Percentiles rank a stretch among this genome's conserved stretches.
Conservation (phyloP, 768 basidiomycete species). For the Calocera viscosa region DNA sequence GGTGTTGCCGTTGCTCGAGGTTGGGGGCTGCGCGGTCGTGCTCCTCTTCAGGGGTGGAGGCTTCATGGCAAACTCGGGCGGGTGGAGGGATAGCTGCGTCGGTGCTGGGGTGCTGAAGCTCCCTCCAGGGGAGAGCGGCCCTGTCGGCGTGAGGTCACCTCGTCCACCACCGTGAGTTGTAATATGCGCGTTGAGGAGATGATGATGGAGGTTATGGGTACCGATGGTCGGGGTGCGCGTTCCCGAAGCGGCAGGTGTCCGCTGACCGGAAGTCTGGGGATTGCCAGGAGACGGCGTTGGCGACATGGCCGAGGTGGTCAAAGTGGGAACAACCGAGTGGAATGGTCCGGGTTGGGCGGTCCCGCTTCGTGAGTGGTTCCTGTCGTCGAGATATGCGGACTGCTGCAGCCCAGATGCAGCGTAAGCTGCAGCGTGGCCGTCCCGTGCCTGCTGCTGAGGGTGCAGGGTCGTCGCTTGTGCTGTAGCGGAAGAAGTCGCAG, state of each 20-base stretch:
- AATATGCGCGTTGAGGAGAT: conserved; percentile 12
- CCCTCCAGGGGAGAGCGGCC: conserved; percentile 22
- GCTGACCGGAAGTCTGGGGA: background rate
- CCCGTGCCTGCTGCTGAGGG: conserved; percentile 2
- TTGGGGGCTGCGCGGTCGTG: conserved; percentile 6
- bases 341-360: background rate
- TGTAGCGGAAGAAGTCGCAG: conserved; percentile 7
- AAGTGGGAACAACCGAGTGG: background rate
- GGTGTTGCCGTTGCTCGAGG: background rate
- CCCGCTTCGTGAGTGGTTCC: conserved; percentile 1
- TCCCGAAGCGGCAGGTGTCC: conserved; percentile 28
- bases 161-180: background rate
- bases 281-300: background rate
- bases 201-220: conserved; percentile 14
- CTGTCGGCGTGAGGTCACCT: background rate
- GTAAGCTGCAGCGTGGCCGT: conserved; percentile 7
- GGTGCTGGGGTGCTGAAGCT: conserved; percentile 39
- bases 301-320: background rate
- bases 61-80: conserved; percentile 72
- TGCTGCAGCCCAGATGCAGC: background rate
- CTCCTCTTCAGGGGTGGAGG: conserved; percentile 35
- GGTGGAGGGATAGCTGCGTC: conserved; percentile 65
- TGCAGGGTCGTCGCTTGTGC: conserved; percentile 6
- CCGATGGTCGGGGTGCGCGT: conserved; percentile 34
- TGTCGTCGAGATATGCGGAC: background rate